phyloP scores from a whole-genome alignment of 805 yeast species.

The Yarrowia deformans region DNA sequence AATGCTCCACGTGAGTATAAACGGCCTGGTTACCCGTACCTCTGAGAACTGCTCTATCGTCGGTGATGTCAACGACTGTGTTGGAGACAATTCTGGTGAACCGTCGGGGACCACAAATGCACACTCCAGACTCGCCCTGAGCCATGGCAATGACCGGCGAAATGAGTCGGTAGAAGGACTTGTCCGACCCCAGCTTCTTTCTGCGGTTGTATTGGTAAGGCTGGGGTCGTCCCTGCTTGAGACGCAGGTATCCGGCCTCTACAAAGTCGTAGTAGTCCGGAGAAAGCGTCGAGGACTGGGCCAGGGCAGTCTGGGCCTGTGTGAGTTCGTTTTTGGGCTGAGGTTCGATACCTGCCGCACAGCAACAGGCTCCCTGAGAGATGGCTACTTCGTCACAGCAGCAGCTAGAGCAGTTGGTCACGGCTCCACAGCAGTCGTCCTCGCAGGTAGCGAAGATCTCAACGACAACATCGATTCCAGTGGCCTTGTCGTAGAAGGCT shows the following conservation, averaged over 20 bases:
- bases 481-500: not conserved
- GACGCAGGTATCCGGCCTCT: constrained; percentile 18
- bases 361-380: constrained; percentile 23
- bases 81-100: constrained; percentile 26
- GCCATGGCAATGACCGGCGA: constrained; percentile 23
- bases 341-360: constrained; percentile 19
- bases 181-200: constrained; percentile 20
- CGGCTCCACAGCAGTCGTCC: constrained; percentile 32
- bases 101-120: constrained; percentile 38
- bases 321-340: constrained; percentile 27
- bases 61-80: constrained; percentile 26
- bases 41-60: constrained; percentile 34
- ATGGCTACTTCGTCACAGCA: constrained; percentile 27
- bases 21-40: constrained; percentile 36
- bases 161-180: constrained; percentile 34
- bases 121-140: constrained; percentile 37
- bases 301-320: constrained; percentile 10
- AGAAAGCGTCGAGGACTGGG: constrained; percentile 11
- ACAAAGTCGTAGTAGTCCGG: constrained; percentile 34
- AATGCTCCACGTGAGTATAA: constrained; percentile 35
- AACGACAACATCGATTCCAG: constrained; percentile 26
- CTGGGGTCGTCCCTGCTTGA: constrained; percentile 32
- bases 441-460: constrained; percentile 37
- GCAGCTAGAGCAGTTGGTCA: constrained; percentile 12
- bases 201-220: constrained; percentile 26